These are phyloP conservation scores for Debaryomyces singareniensis DNA, from an alignment of 1,139 yeast species.

Conservation along the genomic window DNA sequence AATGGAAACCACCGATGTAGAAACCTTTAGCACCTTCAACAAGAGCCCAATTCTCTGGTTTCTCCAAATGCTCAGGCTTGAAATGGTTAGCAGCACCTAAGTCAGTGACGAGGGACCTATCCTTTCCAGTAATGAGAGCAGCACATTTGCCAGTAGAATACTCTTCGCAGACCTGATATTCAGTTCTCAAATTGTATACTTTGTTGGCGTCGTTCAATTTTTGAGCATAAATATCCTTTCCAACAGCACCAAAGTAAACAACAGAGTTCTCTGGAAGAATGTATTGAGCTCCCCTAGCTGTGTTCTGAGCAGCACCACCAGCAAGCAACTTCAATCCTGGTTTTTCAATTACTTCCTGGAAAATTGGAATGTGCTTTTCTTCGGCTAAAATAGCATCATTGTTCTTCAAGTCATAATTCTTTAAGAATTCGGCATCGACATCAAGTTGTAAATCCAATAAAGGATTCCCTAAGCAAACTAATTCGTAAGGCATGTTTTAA, in stretches of 20 bases:
- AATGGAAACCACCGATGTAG: constrained; percentile 97
- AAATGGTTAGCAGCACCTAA: constrained; percentile 98
- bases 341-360: constrained; percentile 62
- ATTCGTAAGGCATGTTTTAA: constrained; percentile 31
- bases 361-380: constrained; percentile 81
- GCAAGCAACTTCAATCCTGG: constrained; percentile 72
- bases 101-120: constrained; percentile 93
- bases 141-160: constrained; percentile 97
- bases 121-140: constrained; percentile 79
- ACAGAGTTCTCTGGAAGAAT: constrained; percentile 77
- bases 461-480: constrained; percentile 54
- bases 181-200: constrained; percentile 81
- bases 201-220: constrained; percentile 77
- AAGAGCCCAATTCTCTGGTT: constrained; percentile 83
- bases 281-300: constrained; percentile 98
- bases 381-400: constrained; percentile 94
- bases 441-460: constrained; percentile 84
- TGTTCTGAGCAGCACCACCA: constrained; percentile 99
- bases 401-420: constrained; percentile 77
- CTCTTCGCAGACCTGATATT: constrained; percentile 72
- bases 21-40: constrained; percentile 77
- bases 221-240: constrained; percentile 83
- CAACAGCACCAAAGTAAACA: constrained; percentile 93
- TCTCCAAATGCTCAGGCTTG: constrained; percentile 79
- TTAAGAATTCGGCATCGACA: constrained; percentile 61